These are phyloP conservation scores for Dictyostelium discoideum DNA, from an alignment of 78 protist genomes.

Conservation along the genomic window DNA sequence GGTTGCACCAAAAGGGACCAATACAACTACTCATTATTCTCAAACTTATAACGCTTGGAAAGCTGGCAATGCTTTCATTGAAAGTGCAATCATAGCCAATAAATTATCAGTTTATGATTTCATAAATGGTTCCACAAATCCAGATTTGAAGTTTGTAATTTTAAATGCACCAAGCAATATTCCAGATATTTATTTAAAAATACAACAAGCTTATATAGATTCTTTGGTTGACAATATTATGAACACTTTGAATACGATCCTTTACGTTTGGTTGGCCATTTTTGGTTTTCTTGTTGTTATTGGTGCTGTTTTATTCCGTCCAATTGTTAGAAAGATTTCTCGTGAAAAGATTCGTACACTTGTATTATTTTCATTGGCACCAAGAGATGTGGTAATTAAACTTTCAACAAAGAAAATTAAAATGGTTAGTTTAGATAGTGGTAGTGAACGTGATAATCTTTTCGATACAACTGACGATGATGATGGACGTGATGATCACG, in stretches of 20 bases:
- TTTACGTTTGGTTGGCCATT: slow-evolving; percentile 20
- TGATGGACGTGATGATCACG: background rate
- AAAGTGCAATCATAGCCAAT: background rate
- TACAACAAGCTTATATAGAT: slow-evolving; percentile 25
- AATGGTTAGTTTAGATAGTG: slow-evolving; percentile 29
- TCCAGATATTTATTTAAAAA: background rate
- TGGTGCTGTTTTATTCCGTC: slow-evolving; percentile 29
- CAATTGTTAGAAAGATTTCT: slow-evolving; percentile 35
- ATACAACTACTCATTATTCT: background rate
- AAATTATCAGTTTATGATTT: background rate
- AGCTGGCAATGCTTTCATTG: slow-evolving; percentile 35
- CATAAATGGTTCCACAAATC: background rate
- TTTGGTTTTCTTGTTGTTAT: slow-evolving; percentile 4
- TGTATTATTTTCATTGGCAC: slow-evolving; percentile 52
- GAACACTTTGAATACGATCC: background rate
- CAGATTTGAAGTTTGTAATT: slow-evolving; percentile 37
- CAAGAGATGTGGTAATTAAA: slow-evolving; percentile 35
- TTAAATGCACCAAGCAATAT: background rate
- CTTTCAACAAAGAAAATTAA: slow-evolving; percentile 15
- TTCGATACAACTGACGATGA: slow-evolving; percentile 20
- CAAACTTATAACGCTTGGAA: slow-evolving; percentile 49
- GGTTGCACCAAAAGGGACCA: background rate
- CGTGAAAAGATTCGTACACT: slow-evolving; percentile 45
- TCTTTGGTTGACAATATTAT: background rate
- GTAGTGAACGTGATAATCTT: slow-evolving; percentile 46